These are phyloP conservation scores for Gillenia trifoliata DNA, from an alignment of 306 rosid genomes.

Conservation along the genomic window DNA sequence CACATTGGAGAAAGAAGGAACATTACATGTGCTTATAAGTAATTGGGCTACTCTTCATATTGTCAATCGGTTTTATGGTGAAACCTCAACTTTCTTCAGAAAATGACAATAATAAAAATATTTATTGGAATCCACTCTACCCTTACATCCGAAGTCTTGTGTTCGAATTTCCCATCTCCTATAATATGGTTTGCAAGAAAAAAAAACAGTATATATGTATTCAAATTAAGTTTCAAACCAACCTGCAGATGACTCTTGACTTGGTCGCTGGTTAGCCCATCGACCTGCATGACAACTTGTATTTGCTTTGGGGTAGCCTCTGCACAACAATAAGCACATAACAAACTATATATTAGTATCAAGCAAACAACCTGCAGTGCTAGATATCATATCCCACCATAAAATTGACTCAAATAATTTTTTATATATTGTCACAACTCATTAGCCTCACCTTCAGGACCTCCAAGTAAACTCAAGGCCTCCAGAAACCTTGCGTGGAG, in stretches of 20 bases:
- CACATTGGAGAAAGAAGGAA: no score
- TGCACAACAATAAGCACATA: background rate
- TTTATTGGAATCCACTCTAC: no score
- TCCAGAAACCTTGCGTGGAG: constrained; percentile 10
- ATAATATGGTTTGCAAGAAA: no score
- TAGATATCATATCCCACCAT: background rate
- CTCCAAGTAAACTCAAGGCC: constrained; percentile 12
- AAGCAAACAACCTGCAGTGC: background rate
- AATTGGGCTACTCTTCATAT: no score
- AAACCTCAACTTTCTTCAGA: no score
- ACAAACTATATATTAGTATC: background rate
- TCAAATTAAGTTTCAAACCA: background rate
- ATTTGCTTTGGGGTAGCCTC: constrained; percentile 27
- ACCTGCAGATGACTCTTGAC: constrained; percentile 35
- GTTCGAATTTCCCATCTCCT: no score
- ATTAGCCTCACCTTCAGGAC: constrained; percentile 12
- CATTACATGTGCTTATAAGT: no score
- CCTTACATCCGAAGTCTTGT: no score
- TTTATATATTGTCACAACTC: background rate
- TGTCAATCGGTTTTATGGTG: no score
- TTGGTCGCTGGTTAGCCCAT: constrained; percentile 24
- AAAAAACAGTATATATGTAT: no score
- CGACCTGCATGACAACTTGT: constrained; percentile 8
- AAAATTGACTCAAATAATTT: background rate
- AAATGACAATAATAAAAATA: no score